phyloP scores from a whole-genome alignment of 129 eudicot genomes.

The Kitagawia praeruptora region DNA sequence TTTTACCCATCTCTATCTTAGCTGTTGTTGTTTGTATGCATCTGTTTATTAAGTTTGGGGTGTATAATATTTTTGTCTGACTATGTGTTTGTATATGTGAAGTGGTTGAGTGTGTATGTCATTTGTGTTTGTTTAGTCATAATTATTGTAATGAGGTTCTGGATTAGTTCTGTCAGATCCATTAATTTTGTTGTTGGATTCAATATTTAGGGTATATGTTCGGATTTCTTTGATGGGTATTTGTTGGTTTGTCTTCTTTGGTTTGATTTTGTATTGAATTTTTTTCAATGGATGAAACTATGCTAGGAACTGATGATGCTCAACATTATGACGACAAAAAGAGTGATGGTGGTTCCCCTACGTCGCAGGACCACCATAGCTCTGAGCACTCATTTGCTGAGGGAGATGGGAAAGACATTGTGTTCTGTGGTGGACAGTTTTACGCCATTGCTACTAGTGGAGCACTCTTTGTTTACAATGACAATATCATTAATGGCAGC shows the following conservation, averaged over 20 bases:
- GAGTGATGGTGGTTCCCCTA: constrained; percentile 45
- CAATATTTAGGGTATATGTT: not conserved
- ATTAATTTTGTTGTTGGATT: not conserved
- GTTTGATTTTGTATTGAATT: constrained; percentile 11
- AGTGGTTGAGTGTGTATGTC: not conserved
- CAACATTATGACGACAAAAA: constrained; percentile 29
- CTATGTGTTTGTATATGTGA: not conserved
- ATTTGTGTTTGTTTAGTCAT: not conserved
- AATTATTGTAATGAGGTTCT: not conserved
- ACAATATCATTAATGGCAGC: not conserved
- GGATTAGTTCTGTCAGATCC: not conserved
- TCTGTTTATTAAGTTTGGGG: not conserved
- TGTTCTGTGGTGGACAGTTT: too few relatives aligned
- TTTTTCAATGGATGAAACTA: constrained; percentile 25
- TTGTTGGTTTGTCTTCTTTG: constrained; percentile 5
- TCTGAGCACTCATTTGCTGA: constrained; percentile 22
- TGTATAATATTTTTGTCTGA: not conserved
- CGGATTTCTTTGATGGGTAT: not conserved
- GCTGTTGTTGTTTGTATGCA: constrained; percentile 1
- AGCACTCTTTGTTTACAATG: not conserved
- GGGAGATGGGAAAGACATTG: constrained; percentile 19
- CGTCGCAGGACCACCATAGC: constrained; percentile 33
- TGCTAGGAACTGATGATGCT: constrained; percentile 34
- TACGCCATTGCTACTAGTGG: too few relatives aligned
- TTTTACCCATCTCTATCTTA: constrained; percentile 4